Evolutionary conservation across 495 filamentous ascomycete genomes (phyloP).

Genomic region (Trypethelium eluteriae): DNA sequence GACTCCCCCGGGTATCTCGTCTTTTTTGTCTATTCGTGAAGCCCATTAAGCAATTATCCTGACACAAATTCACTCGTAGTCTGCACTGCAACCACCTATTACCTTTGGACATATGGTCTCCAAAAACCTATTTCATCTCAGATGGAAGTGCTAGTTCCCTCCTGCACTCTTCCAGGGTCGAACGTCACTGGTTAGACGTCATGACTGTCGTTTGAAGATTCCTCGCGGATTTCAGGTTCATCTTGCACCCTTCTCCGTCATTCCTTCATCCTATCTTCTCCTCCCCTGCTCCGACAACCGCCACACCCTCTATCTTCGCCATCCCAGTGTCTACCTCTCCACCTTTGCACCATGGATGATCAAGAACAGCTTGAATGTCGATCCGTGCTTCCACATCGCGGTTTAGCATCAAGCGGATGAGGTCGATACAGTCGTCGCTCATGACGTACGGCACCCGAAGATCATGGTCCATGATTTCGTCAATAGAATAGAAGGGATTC

Average conservation of each 20-base stretch:
- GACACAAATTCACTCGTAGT: background rate
- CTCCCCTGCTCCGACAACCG: background rate
- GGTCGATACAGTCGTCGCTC: constrained; percentile 82
- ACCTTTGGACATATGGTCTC: background rate
- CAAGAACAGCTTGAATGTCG: constrained; percentile 74
- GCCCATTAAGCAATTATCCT: constrained; percentile 1
- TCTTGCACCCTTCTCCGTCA: background rate
- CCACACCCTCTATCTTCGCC: background rate
- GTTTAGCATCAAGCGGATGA: constrained; percentile 85
- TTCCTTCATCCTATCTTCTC: background rate
- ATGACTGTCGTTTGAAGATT: background rate
- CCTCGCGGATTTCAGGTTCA: background rate
- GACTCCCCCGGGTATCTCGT: background rate
- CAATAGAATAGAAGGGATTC: constrained; percentile 98
- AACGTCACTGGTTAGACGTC: background rate
- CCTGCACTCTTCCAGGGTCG: too few relatives aligned
- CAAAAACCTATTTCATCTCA: background rate
- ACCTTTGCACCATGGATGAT: constrained; percentile 65
- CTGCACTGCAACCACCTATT: background rate
- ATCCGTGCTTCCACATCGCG: constrained; percentile 75
- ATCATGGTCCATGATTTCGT: constrained; percentile 97
- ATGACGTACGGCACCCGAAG: constrained; percentile 84
- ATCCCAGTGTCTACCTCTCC: constrained; percentile 15
- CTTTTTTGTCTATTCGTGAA: constrained; percentile 5
- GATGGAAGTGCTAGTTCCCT: background rate